A percentile compares a stretch with the other conserved stretches of the same genome.
phyloP scores from a whole-genome alignment of 116 monocot species.

The Zostera marina region DNA sequence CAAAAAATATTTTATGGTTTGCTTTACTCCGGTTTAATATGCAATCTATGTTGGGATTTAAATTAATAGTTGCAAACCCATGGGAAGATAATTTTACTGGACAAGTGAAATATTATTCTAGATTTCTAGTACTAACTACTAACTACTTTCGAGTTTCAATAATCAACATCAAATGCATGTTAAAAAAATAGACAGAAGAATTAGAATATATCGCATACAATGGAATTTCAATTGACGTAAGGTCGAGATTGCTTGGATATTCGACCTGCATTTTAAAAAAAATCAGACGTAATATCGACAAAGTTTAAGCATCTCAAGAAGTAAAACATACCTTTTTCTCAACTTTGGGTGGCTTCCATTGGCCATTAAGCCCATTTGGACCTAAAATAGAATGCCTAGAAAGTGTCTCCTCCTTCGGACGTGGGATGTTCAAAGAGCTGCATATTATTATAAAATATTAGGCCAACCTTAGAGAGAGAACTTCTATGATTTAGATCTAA shows the following conservation, averaged over 20 bases:
- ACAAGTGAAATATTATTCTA: background rate
- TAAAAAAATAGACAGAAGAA: background rate
- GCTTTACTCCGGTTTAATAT: background rate
- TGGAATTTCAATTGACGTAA: constrained; percentile 46
- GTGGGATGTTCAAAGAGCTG: constrained; percentile 53
- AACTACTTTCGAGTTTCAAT: background rate
- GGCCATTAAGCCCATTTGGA: constrained; percentile 86
- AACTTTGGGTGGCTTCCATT: constrained; percentile 48
- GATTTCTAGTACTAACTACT: no score
- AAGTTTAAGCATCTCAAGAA: background rate
- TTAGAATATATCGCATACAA: constrained; percentile 23
- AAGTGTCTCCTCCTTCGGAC: constrained; percentile 74
- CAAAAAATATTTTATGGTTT: background rate
- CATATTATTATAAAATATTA: background rate
- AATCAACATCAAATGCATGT: background rate
- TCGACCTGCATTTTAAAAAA: constrained; percentile 44
- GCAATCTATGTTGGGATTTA: background rate
- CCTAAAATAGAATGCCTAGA: constrained; percentile 91
- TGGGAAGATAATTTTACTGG: background rate
- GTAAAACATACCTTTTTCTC: constrained; percentile 34
- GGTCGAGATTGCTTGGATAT: constrained; percentile 82
- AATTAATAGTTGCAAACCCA: background rate
- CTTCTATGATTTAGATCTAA: no score
- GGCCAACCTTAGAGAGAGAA: background rate
- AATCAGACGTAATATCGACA: background rate